Evolutionary conservation across 805 yeast species (phyloP), one percentile per base, ranked within the genome.

Genomic region (Wickerhamomyces chambardii): DNA sequence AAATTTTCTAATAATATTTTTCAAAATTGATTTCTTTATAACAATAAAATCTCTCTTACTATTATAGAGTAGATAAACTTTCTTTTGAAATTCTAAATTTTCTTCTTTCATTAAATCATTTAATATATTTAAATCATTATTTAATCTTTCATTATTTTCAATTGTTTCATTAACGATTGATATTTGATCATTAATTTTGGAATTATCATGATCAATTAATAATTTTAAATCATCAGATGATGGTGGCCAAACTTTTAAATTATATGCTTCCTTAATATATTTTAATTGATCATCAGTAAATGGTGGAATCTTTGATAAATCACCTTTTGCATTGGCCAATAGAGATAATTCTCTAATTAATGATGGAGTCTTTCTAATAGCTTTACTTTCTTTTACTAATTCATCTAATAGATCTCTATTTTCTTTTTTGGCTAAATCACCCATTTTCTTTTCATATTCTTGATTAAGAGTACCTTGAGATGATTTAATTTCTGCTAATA

Each of bases 401-500:
- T 45, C 42, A 31, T 58, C 53, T 21, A 66, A 64, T 26, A 55
- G 55, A 24, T 51, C 64, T 35, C 56, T 58, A 35, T 55, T 50
- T 16, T 58, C 62, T 37, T 51, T 64, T 8, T 53, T 55, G 28
- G 43, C 40, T 4, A 58, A 37, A 21, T 53, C 37, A 4, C 57
- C 53, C 17, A 56, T 53, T 35, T 53, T 51, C 12, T 4, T 11
- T 24, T 83, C 83, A 62, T 83, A 87, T 43, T 70, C 63, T 19
- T 84, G 90, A 68, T 89, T 85, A 58, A 86, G 90, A 53, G 87
- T 89, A 72, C 97, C 97, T 60, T 83, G 78, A 51, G 84, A 81
- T 55, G 71, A 77, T 61, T 85, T 75, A 55, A 90, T 84, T 54
- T 90, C 97, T 3, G 97, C 95, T 39, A 90, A 77, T 9, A 97